Evolutionary conservation across 2,329 filamentous ascomycete species (phyloP).

Genomic region (Cadophora gregata): DNA sequence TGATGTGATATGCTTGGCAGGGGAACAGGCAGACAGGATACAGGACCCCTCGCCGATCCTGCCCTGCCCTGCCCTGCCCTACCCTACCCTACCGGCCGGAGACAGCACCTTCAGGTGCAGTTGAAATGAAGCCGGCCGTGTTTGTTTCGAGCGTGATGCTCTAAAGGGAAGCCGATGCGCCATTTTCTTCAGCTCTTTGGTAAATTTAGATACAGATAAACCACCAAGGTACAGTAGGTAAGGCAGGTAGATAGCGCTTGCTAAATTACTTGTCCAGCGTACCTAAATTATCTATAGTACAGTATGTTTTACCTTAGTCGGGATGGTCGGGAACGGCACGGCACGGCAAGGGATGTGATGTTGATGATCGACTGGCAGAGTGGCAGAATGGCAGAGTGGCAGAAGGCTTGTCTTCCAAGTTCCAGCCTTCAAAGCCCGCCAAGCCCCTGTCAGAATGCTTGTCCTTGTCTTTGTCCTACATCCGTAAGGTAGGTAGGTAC

Average conservation of each 20-base stretch:
- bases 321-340: not conserved
- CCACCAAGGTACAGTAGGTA: no score
- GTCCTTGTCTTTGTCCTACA: no score
- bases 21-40: slow-evolving; percentile 11
- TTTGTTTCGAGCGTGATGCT: not conserved
- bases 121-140: slow-evolving; percentile 3
- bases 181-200: not conserved
- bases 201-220: not conserved
- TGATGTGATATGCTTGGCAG: slow-evolving; percentile 11
- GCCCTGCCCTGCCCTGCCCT: no score
- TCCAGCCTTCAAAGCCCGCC: slow-evolving; percentile 2
- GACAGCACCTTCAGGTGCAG: not conserved
- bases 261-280: no score
- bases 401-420: slow-evolving; percentile 10
- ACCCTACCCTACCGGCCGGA: no score
- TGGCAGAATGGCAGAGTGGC: not conserved
- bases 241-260: not conserved
- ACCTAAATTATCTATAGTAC: no score
- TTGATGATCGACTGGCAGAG: not conserved
- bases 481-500: no score
- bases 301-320: not conserved
- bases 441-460: not conserved
- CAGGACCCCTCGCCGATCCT: not conserved
- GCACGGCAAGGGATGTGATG: no score
- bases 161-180: not conserved